Base-by-base conservation (phyloP, 2,329 filamentous ascomycete genomes). In the Fusarium heterosporum region DNA sequence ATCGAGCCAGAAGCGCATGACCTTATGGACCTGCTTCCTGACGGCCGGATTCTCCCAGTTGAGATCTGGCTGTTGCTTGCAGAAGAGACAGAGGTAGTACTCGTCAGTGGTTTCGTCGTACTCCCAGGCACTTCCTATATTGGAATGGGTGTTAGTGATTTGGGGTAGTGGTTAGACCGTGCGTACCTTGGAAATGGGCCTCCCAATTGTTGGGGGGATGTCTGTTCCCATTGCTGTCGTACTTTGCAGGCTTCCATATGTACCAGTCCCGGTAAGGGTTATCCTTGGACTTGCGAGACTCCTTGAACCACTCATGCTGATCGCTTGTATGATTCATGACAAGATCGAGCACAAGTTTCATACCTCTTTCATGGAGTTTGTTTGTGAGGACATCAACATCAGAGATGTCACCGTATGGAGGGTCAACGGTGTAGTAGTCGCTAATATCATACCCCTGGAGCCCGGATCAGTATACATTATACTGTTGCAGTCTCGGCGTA, bases 31-130 rank as follows among this genome's bases (percentile, higher is more conserved):
- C 3, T 88, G 89, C 55, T 84, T 78, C 32, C 90, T 84, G 4
- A 91, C 87, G 1, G 84, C 83, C 0, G 83, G 82, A 70, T 90
- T 89, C 73, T 93, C 89, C 90, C 90, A 93, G 78, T 93, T 93
- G 39, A 94, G 84, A 67, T 93, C 91, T 0, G 91, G 91, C 73
- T 93, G 91, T 67, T 90, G 86, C 6, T 83, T 84, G 40, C 86
- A 86, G 76, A 92, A 94, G 29, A 93, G 83, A 64, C 88, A 86
- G 2, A 93, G 85, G 72, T 92, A 86, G 72, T 84, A 85, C 64
- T 85, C 81, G 12, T 77, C 76, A 1, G 82, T 84, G 13, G 75
- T 62, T 68, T 83, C 81, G 59, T 85, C 83, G 40, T 81, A 86
- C 46, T 81, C 78, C 83, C 83, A 85, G 2, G 79, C 79, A 57